These are phyloP conservation scores for Zoysia japonica DNA, from an alignment of 176 grass and related monocot species.

Conservation along the genomic window DNA sequence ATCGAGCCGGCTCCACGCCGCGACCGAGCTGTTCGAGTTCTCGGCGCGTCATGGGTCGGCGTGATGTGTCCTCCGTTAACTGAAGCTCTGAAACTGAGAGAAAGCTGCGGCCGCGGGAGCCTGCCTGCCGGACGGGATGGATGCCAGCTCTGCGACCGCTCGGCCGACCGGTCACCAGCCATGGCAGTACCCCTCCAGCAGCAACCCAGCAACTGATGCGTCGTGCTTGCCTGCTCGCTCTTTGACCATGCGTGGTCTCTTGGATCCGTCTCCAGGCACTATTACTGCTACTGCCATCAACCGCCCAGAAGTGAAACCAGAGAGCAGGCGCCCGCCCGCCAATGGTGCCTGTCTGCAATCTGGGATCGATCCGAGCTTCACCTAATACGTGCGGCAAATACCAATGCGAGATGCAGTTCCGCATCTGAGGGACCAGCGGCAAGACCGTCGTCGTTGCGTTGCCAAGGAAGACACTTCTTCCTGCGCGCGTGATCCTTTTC, in stretches of 20 bases:
- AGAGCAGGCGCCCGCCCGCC: neutral
- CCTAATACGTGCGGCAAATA: neutral
- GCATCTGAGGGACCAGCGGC: neutral
- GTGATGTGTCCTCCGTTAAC: neutral
- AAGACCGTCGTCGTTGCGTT: too few species aligned
- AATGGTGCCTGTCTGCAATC: neutral
- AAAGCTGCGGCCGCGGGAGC: conserved; percentile 5
- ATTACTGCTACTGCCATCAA: neutral
- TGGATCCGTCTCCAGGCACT: neutral
- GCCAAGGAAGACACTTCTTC: neutral
- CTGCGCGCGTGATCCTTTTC: neutral
- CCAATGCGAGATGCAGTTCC: neutral
- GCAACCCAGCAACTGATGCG: neutral
- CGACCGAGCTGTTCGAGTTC: neutral
- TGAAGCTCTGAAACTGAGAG: neutral
- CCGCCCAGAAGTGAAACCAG: neutral
- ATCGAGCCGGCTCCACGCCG: neutral
- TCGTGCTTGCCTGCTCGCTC: neutral
- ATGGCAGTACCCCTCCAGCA: neutral
- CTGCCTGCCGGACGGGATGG: neutral
- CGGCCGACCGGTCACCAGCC: conserved; percentile 12
- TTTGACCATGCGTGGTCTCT: conserved; percentile 35
- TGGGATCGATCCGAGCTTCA: too few species aligned
- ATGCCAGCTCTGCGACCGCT: neutral
- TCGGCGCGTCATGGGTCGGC: neutral